Percentiles rank a stretch among this genome's conserved stretches.
phyloP scores from a whole-genome alignment of 306 rosid species.

The Glycine latifolia region DNA sequence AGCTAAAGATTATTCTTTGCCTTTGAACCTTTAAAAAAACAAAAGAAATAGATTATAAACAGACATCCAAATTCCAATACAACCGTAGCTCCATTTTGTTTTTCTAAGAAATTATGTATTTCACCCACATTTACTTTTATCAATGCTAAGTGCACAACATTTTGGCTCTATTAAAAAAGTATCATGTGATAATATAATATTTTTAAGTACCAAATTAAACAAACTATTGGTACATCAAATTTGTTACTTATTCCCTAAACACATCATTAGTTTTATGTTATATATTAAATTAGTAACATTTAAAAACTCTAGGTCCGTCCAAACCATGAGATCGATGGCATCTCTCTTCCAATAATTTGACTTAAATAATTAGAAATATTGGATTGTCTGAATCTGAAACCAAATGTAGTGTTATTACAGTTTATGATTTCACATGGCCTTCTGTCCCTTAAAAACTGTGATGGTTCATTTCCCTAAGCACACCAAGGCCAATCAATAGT shows the following conservation, averaged over 20 bases:
- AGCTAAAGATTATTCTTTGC: too few relatives aligned
- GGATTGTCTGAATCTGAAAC: conserved; percentile 44
- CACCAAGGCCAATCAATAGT: not conserved
- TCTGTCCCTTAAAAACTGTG: conserved; percentile 44
- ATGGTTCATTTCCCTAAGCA: conserved; percentile 50
- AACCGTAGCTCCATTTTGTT: too few relatives aligned
- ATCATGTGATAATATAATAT: too few relatives aligned
- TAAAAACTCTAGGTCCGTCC: conserved; percentile 1
- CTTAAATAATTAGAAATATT: conserved; percentile 40
- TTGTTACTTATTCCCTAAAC: conserved; percentile 4
- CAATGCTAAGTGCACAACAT: too few relatives aligned
- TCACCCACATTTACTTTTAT: too few relatives aligned
- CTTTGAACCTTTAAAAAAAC: too few relatives aligned
- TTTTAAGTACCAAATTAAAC: not conserved
- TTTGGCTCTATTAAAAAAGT: too few relatives aligned
- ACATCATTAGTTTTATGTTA: not conserved
- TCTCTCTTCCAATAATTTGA: conserved; percentile 46
- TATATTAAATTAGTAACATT: not conserved
- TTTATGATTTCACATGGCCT: conserved; percentile 54
- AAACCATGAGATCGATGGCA: conserved; percentile 46
- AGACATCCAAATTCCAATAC: too few relatives aligned
- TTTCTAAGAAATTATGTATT: too few relatives aligned
- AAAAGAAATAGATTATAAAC: too few relatives aligned
- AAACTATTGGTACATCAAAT: not conserved
- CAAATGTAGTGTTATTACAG: not conserved